phyloP scores from a whole-genome alignment of 768 basidiomycete genomes.

The Russula sp. region DNA sequence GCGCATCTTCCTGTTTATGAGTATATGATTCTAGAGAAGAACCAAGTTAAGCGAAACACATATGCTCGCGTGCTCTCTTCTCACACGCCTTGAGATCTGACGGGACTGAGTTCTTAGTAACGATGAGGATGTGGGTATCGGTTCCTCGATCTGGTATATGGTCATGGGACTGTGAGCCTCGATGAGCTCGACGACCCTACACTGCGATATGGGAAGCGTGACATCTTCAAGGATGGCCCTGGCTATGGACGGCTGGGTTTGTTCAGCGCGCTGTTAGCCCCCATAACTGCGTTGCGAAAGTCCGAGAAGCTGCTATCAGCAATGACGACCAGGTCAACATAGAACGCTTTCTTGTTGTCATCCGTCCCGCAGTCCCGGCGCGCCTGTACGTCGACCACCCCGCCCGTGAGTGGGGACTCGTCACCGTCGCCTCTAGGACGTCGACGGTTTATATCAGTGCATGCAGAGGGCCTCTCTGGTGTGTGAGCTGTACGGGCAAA shows the following conservation, averaged over 20 bases:
- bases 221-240: constrained; percentile 80
- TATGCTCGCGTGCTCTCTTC: background rate
- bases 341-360: constrained; percentile 48
- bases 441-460: no score
- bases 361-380: constrained; percentile 34
- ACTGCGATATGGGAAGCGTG: constrained; percentile 63
- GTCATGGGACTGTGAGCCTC: constrained; percentile 82
- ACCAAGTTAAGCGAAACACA: background rate
- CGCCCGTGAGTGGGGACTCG: constrained; percentile 49
- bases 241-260: constrained; percentile 38
- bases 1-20: constrained; percentile 83
- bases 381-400: constrained; percentile 63
- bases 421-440: constrained; percentile 80
- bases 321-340: constrained; percentile 75
- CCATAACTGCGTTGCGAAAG: constrained; percentile 65
- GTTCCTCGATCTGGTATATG: constrained; percentile 83
- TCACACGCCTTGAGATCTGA: constrained; percentile 62
- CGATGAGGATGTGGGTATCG: constrained; percentile 91
- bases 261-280: constrained; percentile 27
- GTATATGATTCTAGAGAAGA: constrained; percentile 55
- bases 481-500: no score
- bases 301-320: constrained; percentile 96
- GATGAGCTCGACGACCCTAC: constrained; percentile 80
- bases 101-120: constrained; percentile 80
- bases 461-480: no score